Evolutionary conservation across 768 basidiomycete genomes (phyloP).

Genomic region (Coprinopsis sp.): DNA sequence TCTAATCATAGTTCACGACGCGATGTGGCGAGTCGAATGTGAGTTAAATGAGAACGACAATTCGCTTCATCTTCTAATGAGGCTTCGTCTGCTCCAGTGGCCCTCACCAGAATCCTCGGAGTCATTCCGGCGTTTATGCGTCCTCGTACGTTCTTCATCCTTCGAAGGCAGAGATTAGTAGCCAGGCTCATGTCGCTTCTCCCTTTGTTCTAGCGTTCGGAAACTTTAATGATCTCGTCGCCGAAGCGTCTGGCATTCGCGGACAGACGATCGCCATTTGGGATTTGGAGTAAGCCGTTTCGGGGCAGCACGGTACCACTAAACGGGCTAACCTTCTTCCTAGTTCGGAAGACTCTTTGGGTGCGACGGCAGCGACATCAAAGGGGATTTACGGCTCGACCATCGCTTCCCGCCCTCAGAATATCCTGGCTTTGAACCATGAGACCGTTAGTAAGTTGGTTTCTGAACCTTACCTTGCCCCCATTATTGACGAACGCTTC

Average conservation of each 20-base stretch:
- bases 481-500: background rate
- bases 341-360: conserved; percentile 37
- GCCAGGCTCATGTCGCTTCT: too few relatives aligned
- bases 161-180: too few relatives aligned
- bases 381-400: conserved; percentile 25
- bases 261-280: conserved; percentile 31
- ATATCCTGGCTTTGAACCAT: conserved; percentile 39
- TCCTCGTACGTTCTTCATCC: conserved; percentile 24
- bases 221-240: conserved; percentile 34
- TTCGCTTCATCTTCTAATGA: conserved; percentile 2
- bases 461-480: background rate
- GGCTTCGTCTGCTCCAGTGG: conserved; percentile 22
- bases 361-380: conserved; percentile 29
- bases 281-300: conserved; percentile 33
- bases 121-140: conserved; percentile 36
- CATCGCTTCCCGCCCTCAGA: conserved; percentile 27
- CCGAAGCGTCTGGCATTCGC: conserved; percentile 24
- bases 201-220: too few relatives aligned
- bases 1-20: conserved; percentile 24
- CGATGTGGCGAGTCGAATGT: conserved; percentile 35
- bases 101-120: conserved; percentile 29
- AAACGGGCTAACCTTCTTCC: background rate
- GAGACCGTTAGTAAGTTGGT: conserved; percentile 30
- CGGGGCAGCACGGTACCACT: too few relatives aligned
- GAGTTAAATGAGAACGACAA: conserved; percentile 6